Base-by-base conservation (phyloP, 2,329 filamentous ascomycete genomes). In the Diatrype stigma region DNA sequence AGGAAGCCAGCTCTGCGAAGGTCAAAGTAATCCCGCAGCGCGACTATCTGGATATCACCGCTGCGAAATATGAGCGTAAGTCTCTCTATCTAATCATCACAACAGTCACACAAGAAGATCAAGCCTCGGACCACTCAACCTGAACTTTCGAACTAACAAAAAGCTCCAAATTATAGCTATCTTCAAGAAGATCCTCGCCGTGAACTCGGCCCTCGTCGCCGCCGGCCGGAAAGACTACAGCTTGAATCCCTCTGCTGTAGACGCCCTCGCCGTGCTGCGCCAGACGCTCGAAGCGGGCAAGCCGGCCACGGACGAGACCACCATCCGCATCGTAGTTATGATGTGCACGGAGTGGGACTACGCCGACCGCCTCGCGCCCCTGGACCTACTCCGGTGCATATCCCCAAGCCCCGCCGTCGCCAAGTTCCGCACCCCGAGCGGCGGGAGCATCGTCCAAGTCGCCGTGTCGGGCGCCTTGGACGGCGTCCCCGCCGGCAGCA, bases 331-430 rank as follows among this genome's bases (percentile, higher is more conserved):
- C 0, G 75, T 91, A 6, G 72, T 90, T 51, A 89, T 85, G 61
- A 79, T 95, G 48, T 81, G 85, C 17, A 90, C 88, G 0, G 69
- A 77, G 30, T 99, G 94, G 94, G 87, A 92, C 2, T 84, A 87
- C 48, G 77, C 84, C 12, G 88, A 90, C 58, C 86, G 91, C 44
- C 78, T 99, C 0, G 89, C 94, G 0, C 89, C 85, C 12, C 80
- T 99, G 1, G 94, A 97, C 67, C 76, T 97, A 1, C 78, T 97
- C 5, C 89, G 94, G n/a, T 84, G 95, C 46, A 76, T 94, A 26
- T 86, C 89, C 1, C 83, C 85, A 1, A 83, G 82, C 5, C 81
- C 89, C 0, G 71, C 80, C 1, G 81, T 84, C n/a, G 86, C 89
- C 2, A 77, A 79, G 7, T 81, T 81, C 46, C 72, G 72, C 0